phyloP scores from a whole-genome alignment of 2,329 filamentous ascomycete genomes.

The Coniochaeta hoffmannii region DNA sequence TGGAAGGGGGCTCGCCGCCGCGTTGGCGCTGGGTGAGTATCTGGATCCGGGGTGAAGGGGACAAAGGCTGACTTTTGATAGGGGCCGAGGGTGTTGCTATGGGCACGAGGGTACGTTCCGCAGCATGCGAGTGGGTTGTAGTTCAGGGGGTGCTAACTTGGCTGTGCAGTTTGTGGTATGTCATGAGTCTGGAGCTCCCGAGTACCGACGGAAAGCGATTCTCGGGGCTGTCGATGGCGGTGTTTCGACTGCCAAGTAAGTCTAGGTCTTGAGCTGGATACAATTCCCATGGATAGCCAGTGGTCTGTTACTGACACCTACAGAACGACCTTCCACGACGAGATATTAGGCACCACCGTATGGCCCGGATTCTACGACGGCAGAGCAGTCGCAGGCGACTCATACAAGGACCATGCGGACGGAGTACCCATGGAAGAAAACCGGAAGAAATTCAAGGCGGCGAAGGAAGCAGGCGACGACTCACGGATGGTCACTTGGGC shows the following conservation, averaged over 20 bases:
- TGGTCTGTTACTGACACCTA: not conserved
- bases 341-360: slow-evolving; percentile 26
- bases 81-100: slow-evolving; percentile 36
- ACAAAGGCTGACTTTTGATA: slow-evolving; percentile 9
- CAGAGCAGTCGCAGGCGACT: slow-evolving; percentile 29
- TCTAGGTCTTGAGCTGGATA: too few relatives aligned
- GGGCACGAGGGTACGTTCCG: slow-evolving; percentile 27
- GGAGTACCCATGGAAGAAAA: slow-evolving; percentile 36
- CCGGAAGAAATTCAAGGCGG: slow-evolving; percentile 27
- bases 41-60: not conserved
- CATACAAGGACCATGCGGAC: slow-evolving; percentile 30
- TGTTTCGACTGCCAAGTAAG: slow-evolving; percentile 35
- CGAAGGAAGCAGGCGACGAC: slow-evolving; percentile 23
- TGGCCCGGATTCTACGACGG: slow-evolving; percentile 38
- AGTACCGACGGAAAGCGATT: slow-evolving; percentile 31
- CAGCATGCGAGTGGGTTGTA: too few relatives aligned
- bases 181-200: slow-evolving; percentile 32
- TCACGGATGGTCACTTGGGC: slow-evolving; percentile 28
- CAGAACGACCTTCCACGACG: slow-evolving; percentile 32
- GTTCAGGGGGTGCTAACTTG: not conserved
- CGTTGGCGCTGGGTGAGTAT: slow-evolving; percentile 41
- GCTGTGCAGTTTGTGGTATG: slow-evolving; percentile 34
- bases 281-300: too few relatives aligned
- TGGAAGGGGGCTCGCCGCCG: slow-evolving; percentile 46
- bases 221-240: slow-evolving; percentile 35